These are phyloP conservation scores for Leccinum imitatum DNA, from an alignment of 768 basidiomycete genomes.

Conservation along the genomic window DNA sequence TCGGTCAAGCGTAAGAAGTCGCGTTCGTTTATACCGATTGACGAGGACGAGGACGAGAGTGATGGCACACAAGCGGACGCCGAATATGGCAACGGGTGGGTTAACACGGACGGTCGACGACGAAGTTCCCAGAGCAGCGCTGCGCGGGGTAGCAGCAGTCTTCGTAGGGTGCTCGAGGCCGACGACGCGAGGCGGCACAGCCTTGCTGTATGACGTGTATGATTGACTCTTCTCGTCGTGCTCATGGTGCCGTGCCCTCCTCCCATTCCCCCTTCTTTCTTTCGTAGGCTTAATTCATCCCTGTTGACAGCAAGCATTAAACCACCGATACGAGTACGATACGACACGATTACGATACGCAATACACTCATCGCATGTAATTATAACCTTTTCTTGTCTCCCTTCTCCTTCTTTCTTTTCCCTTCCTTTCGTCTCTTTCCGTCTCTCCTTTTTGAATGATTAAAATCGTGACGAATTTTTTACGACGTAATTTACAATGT, in stretches of 20 bases:
- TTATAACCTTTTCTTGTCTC: conserved; percentile 18
- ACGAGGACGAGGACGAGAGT: conserved; percentile 55
- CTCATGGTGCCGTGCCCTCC: conserved; percentile 5
- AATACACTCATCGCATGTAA: conserved; percentile 25
- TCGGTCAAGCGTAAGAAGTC: conserved; percentile 54
- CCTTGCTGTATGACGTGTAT: conserved; percentile 53
- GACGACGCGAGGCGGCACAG: conserved; percentile 65
- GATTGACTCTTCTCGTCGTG: conserved; percentile 18
- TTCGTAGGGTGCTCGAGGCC: conserved; percentile 38
- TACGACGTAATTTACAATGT: conserved; percentile 29
- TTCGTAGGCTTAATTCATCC: conserved; percentile 36
- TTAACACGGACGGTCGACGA: conserved; percentile 57
- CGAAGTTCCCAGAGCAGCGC: conserved; percentile 35
- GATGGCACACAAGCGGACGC: conserved; percentile 73
- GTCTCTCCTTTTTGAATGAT: conserved; percentile 4
- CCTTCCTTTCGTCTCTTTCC: background rate
- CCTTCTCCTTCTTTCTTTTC: background rate
- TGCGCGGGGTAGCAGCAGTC: conserved; percentile 22
- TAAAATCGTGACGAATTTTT: conserved; percentile 20
- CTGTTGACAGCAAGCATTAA: conserved; percentile 29
- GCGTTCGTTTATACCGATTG: conserved; percentile 42
- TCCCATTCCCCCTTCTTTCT: conserved; percentile 6
- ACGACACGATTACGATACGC: conserved; percentile 29
- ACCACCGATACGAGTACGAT: conserved; percentile 12
- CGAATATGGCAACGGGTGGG: conserved; percentile 58